These are phyloP conservation scores for Metschnikowia orientalis DNA, from an alignment of 805 yeast species.

Conservation along the genomic window DNA sequence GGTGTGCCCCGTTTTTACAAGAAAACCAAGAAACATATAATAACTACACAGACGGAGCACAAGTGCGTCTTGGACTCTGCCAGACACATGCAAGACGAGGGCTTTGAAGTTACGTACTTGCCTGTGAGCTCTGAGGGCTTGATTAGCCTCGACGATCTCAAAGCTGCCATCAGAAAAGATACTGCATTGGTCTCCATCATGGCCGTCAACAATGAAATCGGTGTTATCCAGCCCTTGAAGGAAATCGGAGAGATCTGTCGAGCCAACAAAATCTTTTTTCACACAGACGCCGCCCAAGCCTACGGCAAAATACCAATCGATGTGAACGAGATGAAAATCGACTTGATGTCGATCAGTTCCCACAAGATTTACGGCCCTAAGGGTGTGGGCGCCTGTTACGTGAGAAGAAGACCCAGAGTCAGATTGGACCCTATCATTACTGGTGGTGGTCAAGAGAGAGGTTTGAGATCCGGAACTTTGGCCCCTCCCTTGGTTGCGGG, in stretches of 20 bases:
- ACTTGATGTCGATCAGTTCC: conserved; percentile 87
- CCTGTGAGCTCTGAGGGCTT: conserved; percentile 81
- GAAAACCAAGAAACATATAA: conserved; percentile 86
- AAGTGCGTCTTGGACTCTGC: conserved; percentile 98
- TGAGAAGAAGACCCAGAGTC: conserved; percentile 97
- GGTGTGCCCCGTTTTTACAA: conserved; percentile 94
- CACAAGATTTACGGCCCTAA: conserved; percentile 98
- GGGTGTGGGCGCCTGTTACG: conserved; percentile 94
- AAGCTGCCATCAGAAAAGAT: conserved; percentile 81
- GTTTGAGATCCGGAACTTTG: conserved; percentile 92
- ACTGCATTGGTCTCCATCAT: conserved; percentile 87
- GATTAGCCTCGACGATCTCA: conserved; percentile 70
- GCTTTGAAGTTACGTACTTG: conserved; percentile 90
- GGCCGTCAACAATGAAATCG: conserved; percentile 98
- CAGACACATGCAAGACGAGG: conserved; percentile 92
- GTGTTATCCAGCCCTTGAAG: conserved; percentile 92
- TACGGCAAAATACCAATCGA: conserved; percentile 90
- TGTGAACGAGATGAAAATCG: conserved; percentile 90
- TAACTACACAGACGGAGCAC: conserved; percentile 96
- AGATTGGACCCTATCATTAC: conserved; percentile 91
- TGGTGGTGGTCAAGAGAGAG: conserved; percentile 99
- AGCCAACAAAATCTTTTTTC: conserved; percentile 87
- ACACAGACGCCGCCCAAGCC: conserved; percentile 97
- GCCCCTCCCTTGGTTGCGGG: conserved; percentile 97
- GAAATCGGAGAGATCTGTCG: conserved; percentile 89